Evolutionary conservation across 164 flowering plant genomes (phyloP).

Genomic region (Stephania yunnanensis): DNA sequence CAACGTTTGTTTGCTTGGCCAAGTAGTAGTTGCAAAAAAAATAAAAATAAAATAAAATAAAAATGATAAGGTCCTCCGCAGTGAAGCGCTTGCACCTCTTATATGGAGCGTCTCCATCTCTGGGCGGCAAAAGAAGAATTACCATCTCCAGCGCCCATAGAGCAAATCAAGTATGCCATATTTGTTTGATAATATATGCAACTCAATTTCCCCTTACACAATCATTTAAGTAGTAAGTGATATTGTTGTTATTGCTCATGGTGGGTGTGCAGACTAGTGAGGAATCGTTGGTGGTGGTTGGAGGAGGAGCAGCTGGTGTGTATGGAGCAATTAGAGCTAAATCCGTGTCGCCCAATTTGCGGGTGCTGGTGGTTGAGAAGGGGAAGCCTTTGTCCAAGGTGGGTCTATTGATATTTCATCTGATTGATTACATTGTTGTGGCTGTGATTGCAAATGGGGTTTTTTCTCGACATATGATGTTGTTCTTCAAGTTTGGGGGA

Average conservation of each 20-base stretch:
- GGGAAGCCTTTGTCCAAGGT: conserved; percentile 88
- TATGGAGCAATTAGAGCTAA: conserved; percentile 85
- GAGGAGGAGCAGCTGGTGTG: conserved; percentile 88
- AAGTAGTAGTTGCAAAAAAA: too few species aligned
- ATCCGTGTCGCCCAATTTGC: conserved; percentile 58
- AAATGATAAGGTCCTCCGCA: conserved; percentile 1
- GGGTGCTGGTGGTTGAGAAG: conserved; percentile 75
- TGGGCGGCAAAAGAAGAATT: neutral
- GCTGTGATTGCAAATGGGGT: neutral
- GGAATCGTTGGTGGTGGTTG: conserved; percentile 67
- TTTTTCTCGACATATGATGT: neutral
- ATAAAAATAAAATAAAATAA: too few species aligned
- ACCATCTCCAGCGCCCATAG: neutral
- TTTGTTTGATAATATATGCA: neutral
- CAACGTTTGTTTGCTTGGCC: too few species aligned
- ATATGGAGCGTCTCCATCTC: neutral
- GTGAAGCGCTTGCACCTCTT: neutral
- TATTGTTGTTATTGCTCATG: conserved; percentile 13
- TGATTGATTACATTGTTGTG: neutral
- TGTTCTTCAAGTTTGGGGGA: neutral
- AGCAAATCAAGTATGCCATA: conserved; percentile 1
- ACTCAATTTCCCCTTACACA: neutral
- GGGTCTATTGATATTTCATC: neutral
- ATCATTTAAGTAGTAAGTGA: too few species aligned
- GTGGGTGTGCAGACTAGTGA: conserved; percentile 27